phyloP scores from a whole-genome alignment of 345 rosid species.

The Gossypium arboreum region DNA sequence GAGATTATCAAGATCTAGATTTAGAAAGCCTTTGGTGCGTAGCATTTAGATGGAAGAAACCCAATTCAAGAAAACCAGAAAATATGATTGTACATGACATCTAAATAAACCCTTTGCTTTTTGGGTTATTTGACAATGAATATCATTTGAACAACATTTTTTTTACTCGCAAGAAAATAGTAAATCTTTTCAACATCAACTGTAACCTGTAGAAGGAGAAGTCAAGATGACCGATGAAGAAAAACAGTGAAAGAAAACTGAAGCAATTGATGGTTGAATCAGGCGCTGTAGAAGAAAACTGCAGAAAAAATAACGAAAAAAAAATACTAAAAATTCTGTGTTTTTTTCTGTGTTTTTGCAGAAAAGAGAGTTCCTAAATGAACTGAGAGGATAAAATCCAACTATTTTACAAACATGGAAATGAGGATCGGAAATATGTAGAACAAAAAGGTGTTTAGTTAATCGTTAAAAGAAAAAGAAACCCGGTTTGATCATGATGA shows the following conservation, averaged over 20 bases:
- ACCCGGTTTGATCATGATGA: neutral
- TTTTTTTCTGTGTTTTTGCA: neutral
- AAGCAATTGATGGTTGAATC: slow-evolving; percentile 21
- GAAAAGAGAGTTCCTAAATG: slow-evolving; percentile 4
- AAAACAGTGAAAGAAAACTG: slow-evolving; percentile 10
- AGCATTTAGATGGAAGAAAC: slow-evolving; percentile 15
- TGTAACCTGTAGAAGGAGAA: neutral
- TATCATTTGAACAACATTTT: neutral
- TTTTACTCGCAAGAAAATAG: neutral
- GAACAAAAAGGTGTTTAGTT: neutral
- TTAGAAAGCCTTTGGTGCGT: slow-evolving; percentile 31
- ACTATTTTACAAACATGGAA: neutral
- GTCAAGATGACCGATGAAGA: slow-evolving; percentile 11
- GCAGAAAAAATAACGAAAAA: no score
- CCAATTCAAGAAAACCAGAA: slow-evolving; percentile 25
- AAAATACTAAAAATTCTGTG: no score
- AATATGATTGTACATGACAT: slow-evolving; percentile 25
- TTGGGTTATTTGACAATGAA: neutral
- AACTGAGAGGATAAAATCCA: slow-evolving; percentile 16
- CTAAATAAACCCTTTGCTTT: slow-evolving; percentile 8
- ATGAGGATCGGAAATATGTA: slow-evolving; percentile 12
- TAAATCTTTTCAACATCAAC: neutral
- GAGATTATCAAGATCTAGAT: slow-evolving; percentile 42
- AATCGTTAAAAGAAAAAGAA: neutral
- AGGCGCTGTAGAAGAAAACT: slow-evolving; percentile 4